Evolutionary conservation across 192 early-diverging fungal genomes (phyloP).

Genomic region (Funneliformis mosseae): DNA sequence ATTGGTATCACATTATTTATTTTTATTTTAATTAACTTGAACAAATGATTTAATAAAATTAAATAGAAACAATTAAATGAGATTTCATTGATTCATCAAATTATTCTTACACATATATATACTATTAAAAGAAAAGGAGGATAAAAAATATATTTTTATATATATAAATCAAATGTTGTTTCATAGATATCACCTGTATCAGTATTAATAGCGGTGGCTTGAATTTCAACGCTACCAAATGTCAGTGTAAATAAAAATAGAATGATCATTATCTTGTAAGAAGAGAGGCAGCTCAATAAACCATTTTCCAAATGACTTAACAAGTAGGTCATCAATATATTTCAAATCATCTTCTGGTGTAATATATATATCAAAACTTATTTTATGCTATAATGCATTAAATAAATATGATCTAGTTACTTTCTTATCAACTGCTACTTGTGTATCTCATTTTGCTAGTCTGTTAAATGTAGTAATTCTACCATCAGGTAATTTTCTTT

Average conservation of each 20-base stretch:
- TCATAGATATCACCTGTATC: too few relatives aligned
- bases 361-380: not conserved
- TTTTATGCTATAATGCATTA: not conserved
- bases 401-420: not conserved
- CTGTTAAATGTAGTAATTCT: not conserved
- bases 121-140: too few relatives aligned
- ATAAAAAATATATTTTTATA: too few relatives aligned
- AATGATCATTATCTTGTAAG: not conserved
- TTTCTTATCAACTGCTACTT: conserved; percentile 3
- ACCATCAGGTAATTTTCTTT: not conserved
- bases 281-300: not conserved
- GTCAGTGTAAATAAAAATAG: not conserved
- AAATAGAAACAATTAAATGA: too few relatives aligned
- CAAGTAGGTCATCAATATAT: not conserved
- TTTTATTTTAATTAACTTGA: too few relatives aligned
- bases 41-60: too few relatives aligned
- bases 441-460: not conserved
- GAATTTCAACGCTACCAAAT: not conserved
- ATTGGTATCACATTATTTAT: too few relatives aligned
- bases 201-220: too few relatives aligned
- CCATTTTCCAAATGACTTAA: not conserved
- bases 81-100: too few relatives aligned
- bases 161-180: too few relatives aligned
- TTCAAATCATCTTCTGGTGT: not conserved
- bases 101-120: too few relatives aligned